Base-by-base conservation (phyloP, 2,329 filamentous ascomycete genomes). In the Karstenula rhodostoma region DNA sequence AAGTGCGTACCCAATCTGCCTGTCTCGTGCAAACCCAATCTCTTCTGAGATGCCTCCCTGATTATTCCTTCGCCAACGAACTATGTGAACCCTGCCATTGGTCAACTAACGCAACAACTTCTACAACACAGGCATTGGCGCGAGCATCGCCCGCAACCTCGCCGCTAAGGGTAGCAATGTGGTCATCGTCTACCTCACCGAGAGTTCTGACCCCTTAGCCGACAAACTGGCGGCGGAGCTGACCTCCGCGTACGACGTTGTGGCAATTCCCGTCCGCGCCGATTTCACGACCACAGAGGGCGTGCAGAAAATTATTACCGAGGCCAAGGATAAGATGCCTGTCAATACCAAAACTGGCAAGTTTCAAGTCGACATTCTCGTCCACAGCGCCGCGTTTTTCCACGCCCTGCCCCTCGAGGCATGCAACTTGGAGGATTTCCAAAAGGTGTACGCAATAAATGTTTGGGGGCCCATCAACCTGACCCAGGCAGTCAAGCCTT, bases 301-400 rank as follows among this genome's bases (percentile, higher is more conserved):
- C 2, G 86, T 87, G 4, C 78, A 82, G 1, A 76, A 83, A 22
- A 83, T 92, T 57, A 75, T 92, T 66, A 75, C 78, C 23, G 81
- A 81, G 0, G 83, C 86, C 3, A 82, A 85, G 63, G 79, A 84
- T 57, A 79, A 86, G 29, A 15, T 19, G 27, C 46, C 46, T n/a
- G 27, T 49, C 67, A 87, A 90, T 74, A 71, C 82, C 2, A 78
- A 80, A 54, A 79, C 77, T 60, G 74, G 77, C 55, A 78, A 78
- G 46, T 85, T 92, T 70, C 86, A 88, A 66, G 85, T 95, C 72
- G 91, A 94, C 79, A 91, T 94, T 59, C 79, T 95, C 48, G 80
- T 95, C 81, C 94, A 95, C 84, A 94, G 94, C 76, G 92, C 93
- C 42, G 92, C 91, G 35, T 78, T 85, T 3, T 78, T 81, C 10